Conservation (phyloP, 441 rosid species). For the Pelargonium fulgidum region DNA sequence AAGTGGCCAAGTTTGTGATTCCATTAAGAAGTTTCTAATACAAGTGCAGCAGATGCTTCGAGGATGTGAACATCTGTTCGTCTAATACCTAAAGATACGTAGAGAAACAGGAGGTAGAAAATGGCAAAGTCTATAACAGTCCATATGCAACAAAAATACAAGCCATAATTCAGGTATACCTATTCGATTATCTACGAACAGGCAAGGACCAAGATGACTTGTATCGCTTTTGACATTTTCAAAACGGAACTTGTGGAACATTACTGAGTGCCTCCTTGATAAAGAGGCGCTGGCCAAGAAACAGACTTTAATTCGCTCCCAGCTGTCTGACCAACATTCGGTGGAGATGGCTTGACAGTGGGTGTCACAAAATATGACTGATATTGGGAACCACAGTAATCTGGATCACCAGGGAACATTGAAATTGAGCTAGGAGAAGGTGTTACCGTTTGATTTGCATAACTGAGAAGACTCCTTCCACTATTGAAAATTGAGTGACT, state of each 20-base stretch:
- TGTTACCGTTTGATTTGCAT: conserved; percentile 10
- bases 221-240: background rate
- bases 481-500: background rate
- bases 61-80: too few species aligned
- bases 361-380: background rate
- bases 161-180: background rate
- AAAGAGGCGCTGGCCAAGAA: conserved; percentile 3
- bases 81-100: background rate
- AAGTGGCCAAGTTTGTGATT: too few species aligned
- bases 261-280: conserved; percentile 4
- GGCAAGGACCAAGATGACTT: background rate
- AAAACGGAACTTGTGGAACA: background rate
- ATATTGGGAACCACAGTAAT: conserved; percentile 11
- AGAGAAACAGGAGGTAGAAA: background rate
- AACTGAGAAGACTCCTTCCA: conserved; percentile 8
- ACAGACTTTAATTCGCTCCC: conserved; percentile 13
- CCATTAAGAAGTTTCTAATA: too few species aligned
- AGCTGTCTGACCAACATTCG: conserved; percentile 16
- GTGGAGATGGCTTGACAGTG: conserved; percentile 1
- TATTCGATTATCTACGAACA: background rate
- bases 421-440: conserved; percentile 5
- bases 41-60: too few species aligned
- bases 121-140: background rate
- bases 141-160: background rate
- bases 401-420: conserved; percentile 1